Evolutionary conservation across 78 protist genomes (phyloP), one percentile per base, ranked within the genome.

Genomic region (Guillardia theta): DNA sequence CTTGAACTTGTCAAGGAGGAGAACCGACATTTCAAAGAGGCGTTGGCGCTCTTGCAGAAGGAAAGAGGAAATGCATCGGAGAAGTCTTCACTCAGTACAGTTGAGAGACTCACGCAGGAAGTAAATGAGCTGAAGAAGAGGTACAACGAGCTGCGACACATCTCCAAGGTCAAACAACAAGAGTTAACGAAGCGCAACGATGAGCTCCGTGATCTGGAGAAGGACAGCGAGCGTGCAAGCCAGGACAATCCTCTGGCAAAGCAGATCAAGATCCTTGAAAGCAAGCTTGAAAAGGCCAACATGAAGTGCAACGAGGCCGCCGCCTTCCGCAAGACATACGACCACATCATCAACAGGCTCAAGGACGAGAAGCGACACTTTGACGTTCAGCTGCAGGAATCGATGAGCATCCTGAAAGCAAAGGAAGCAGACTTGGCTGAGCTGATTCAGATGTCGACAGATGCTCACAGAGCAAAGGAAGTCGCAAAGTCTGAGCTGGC

Each of bases 271-370:
- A 33, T 70, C 45, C 83, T 70, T 8, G 98, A 97, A 21, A 97
- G 95, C 94, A 45, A 96, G 39, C 95, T 97, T 0, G 97, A 97
- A 46, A 96, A 96, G 95, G 92, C 95, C 39, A 83, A 93, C 44
- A 93, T 96, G 93, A 95, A 95, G 92, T 93, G 80, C 88, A 96
- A 96, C 96, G 97, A 96, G 76, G 97, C 97, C 10, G 93, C 50
- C 27, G 30, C 96, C 93, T 94, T 97, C n/a, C 90, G 92, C 43
- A 94, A 95, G 93, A 97, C 97, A 27, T 97, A 97, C 93, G 93
- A 94, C 53, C 94, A 94, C 83, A 97, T 97, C 64, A 47, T 88
- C n/a, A 18, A 92, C 58, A 48, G 96, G 36, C 95, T 96, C 46
- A 33, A 94, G 54, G 96, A 96, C 45, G 97, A 97, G 95, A 93